Evolutionary conservation across 1,284 basidiomycete genomes (phyloP).

Genomic region (Trichosporon ovoides): DNA sequence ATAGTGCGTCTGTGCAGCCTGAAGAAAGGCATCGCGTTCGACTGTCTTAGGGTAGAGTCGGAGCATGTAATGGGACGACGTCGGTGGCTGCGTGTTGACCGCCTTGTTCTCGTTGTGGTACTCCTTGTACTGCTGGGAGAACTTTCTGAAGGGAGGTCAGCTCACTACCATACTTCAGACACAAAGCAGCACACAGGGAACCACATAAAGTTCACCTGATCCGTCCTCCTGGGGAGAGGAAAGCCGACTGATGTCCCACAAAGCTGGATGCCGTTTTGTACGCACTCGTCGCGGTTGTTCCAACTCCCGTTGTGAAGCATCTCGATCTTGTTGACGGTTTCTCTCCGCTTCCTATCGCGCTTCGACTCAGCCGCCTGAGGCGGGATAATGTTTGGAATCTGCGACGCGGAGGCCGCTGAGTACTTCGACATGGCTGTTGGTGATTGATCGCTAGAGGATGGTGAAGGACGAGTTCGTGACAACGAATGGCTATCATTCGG

Average conservation of each 20-base stretch:
- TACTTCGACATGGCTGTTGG: conserved; percentile 21
- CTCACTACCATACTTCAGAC: neutral
- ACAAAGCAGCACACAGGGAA: neutral
- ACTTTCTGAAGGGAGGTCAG: conserved; percentile 35
- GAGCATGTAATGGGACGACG: conserved; percentile 50
- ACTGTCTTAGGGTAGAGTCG: conserved; percentile 50
- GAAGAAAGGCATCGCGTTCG: conserved; percentile 51
- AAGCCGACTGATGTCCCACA: too few species aligned
- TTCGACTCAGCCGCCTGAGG: conserved; percentile 46
- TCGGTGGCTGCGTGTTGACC: conserved; percentile 48
- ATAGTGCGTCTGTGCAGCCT: conserved; percentile 50
- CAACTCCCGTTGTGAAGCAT: conserved; percentile 51
- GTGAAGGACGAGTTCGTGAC: neutral
- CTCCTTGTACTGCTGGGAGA: conserved; percentile 45
- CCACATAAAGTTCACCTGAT: neutral
- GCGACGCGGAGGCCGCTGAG: conserved; percentile 12
- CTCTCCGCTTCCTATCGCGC: conserved; percentile 52
- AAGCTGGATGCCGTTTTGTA: conserved; percentile 8
- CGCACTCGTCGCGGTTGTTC: conserved; percentile 51
- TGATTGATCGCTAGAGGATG: conserved; percentile 4
- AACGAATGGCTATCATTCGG: neutral
- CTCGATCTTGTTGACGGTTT: conserved; percentile 53
- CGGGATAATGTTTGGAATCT: conserved; percentile 35
- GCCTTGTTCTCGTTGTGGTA: conserved; percentile 45
- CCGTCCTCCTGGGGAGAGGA: neutral